Evolutionary conservation across 2,329 filamentous ascomycete species (phyloP).

Genomic region (Cordyceps pruinosa): DNA sequence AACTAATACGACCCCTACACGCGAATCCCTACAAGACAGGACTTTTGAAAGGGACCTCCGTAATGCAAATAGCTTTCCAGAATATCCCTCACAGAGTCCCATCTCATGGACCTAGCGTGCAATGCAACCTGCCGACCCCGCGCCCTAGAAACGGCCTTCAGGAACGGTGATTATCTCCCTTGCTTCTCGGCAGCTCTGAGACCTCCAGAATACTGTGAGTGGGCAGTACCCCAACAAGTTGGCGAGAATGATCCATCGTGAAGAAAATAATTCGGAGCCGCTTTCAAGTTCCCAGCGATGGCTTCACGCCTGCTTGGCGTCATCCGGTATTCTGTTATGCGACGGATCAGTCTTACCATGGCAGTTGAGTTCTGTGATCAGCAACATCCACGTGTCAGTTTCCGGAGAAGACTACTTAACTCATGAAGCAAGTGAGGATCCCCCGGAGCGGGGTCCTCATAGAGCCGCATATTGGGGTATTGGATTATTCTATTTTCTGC

Average conservation of each 20-base stretch:
- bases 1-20: too few species aligned
- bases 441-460: not conserved
- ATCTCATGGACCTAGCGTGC: not conserved
- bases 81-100: not conserved
- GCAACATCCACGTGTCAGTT: not conserved
- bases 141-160: not conserved
- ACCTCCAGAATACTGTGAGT: not conserved
- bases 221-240: not conserved
- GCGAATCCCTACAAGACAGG: too few species aligned
- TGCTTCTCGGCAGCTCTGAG: too few species aligned
- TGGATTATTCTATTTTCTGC: not conserved
- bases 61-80: not conserved
- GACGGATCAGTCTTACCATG: not conserved
- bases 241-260: not conserved
- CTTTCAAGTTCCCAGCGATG: not conserved
- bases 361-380: not conserved
- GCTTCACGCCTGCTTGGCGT: not conserved
- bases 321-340: not conserved
- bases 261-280: conserved; percentile 7
- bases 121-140: not conserved
- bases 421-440: not conserved
- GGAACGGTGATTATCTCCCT: too few species aligned
- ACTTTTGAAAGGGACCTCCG: too few species aligned
- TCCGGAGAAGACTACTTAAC: not conserved
- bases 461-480: not conserved